These are phyloP conservation scores for Chimonanthus praecox DNA, from an alignment of 164 flowering plant genomes.

Conservation along the genomic window DNA sequence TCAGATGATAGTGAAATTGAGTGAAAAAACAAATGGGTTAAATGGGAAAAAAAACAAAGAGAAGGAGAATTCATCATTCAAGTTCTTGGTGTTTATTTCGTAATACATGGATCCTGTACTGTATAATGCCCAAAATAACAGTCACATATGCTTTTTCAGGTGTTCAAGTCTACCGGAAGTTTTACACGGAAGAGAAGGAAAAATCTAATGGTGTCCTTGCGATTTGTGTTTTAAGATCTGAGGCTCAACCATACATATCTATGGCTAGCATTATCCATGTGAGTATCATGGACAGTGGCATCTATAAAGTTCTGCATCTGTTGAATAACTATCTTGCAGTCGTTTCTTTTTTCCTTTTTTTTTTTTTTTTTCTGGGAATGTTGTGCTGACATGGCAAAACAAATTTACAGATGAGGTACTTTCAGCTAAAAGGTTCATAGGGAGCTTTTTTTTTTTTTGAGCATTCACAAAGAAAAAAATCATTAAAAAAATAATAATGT, in stretches of 20 bases:
- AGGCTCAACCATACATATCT: constrained; percentile 48
- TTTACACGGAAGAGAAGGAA: constrained; percentile 73
- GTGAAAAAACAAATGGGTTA: neutral
- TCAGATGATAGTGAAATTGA: neutral
- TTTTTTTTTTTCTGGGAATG: no score
- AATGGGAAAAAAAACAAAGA: neutral
- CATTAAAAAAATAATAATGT: no score
- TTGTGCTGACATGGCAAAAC: no score
- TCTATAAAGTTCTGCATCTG: neutral
- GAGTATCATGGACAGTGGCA: constrained; percentile 24
- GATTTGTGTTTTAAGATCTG: constrained; percentile 41
- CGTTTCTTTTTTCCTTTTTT: neutral
- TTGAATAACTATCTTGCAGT: neutral
- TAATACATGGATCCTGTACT: neutral
- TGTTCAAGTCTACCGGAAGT: constrained; percentile 57
- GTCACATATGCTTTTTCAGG: constrained; percentile 35
- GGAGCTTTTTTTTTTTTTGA: no score
- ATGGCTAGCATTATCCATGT: constrained; percentile 54
- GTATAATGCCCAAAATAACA: neutral
- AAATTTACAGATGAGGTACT: no score
- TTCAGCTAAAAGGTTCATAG: no score
- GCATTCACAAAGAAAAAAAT: no score
- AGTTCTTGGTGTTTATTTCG: neutral
- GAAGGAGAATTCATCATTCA: neutral
- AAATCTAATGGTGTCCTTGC: constrained; percentile 69